These are phyloP conservation scores for Piromyces finnis DNA, from an alignment of 192 early-diverging fungal species.

Conservation along the genomic window DNA sequence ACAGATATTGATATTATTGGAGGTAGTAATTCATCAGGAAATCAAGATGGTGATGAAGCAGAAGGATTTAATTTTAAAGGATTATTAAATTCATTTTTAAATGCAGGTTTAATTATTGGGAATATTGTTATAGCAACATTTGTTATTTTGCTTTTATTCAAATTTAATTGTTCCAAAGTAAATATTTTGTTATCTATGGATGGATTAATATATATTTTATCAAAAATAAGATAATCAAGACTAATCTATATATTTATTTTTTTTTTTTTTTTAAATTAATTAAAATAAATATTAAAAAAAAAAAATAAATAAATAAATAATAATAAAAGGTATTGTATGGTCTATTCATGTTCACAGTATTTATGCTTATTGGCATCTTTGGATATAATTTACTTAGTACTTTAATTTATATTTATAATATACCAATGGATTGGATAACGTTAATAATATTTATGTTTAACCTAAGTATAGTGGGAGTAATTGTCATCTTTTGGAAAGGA, in stretches of 20 bases:
- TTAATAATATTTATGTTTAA: constrained; percentile 67
- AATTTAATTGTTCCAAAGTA: constrained; percentile 59
- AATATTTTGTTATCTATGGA: not conserved
- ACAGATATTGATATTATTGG: constrained; percentile 3
- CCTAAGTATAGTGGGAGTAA: constrained; percentile 45
- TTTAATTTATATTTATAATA: constrained; percentile 12
- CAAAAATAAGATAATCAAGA: too few relatives aligned
- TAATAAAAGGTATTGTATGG: constrained; percentile 37
- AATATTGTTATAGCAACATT: constrained; percentile 65
- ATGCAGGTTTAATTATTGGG: constrained; percentile 52
- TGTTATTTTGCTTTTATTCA: constrained; percentile 55
- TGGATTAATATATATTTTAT: too few relatives aligned
- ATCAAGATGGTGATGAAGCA: not conserved
- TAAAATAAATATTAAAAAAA: too few relatives aligned
- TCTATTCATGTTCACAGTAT: constrained; percentile 54
- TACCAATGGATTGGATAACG: constrained; percentile 55
- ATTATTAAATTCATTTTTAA: constrained; percentile 13
- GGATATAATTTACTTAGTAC: constrained; percentile 35
- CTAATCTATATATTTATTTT: too few relatives aligned
- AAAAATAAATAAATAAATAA: not conserved
- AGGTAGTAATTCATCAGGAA: constrained; percentile 15
- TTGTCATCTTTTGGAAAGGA: constrained; percentile 67
- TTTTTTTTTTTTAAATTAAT: too few relatives aligned
- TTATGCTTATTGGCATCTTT: constrained; percentile 55
- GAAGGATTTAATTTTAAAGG: constrained; percentile 9